These are phyloP conservation scores for Paspalum vaginatum DNA, from an alignment of 176 grass and related monocot species.

Conservation along the genomic window DNA sequence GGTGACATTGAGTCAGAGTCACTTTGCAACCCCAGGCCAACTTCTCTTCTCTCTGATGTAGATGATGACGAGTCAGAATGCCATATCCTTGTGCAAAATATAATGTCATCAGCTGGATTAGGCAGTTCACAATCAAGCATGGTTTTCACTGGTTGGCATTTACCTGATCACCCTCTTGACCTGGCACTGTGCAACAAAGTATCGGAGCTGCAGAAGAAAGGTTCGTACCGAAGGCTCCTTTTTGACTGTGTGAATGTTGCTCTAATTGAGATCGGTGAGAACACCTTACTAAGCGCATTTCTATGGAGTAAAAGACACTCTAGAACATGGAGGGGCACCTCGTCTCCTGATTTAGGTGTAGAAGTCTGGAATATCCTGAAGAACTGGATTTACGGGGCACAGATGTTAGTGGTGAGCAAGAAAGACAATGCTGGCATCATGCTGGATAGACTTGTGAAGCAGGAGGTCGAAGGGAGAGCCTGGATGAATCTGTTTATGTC, in stretches of 20 bases:
- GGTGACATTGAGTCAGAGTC: conserved; percentile 41
- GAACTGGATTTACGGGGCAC: conserved; percentile 60
- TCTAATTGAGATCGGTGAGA: conserved; percentile 65
- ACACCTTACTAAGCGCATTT: conserved; percentile 46
- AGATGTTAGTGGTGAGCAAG: conserved; percentile 41
- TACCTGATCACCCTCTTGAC: conserved; percentile 70
- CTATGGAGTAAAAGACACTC: conserved; percentile 47
- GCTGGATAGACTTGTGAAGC: conserved; percentile 62
- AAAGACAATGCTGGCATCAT: conserved; percentile 44
- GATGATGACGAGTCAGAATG: conserved; percentile 62
- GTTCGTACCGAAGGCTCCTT: conserved; percentile 67
- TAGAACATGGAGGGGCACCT: conserved; percentile 20
- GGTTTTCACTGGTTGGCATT: conserved; percentile 64
- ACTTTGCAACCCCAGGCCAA: conserved; percentile 7
- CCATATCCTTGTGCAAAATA: conserved; percentile 70
- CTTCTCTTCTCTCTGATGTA: conserved; percentile 29
- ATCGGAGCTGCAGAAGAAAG: conserved; percentile 55
- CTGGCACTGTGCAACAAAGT: conserved; percentile 64
- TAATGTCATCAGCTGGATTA: conserved; percentile 69
- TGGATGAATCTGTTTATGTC: conserved; percentile 56
- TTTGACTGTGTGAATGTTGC: conserved; percentile 82
- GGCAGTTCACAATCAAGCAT: conserved; percentile 40
- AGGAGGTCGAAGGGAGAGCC: conserved; percentile 59
- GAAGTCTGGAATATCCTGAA: conserved; percentile 73
- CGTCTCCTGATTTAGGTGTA: conserved; percentile 34